Percentiles rank a stretch among this genome's conserved stretches.
Evolutionary conservation across 306 rosid species (phyloP).

Genomic region (Castanea mollissima): DNA sequence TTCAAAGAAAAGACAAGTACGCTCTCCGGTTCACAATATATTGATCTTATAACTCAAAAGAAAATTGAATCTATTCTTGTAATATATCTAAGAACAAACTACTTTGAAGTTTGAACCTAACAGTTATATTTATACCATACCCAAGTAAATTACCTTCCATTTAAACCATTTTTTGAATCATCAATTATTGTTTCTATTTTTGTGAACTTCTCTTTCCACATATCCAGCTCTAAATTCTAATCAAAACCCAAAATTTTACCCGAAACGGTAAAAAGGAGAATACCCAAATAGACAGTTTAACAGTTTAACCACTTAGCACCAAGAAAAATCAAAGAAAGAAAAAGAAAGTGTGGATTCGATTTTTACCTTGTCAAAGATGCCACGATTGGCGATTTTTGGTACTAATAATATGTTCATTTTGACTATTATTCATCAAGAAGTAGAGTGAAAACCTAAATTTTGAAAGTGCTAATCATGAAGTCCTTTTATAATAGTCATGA

Average conservation of each 20-base stretch:
- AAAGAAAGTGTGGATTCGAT: not conserved
- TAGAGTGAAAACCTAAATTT: no score
- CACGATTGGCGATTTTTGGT: slow-evolving; percentile 55
- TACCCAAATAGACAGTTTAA: not conserved
- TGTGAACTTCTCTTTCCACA: not conserved
- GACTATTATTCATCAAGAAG: no score
- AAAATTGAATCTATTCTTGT: not conserved
- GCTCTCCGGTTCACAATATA: not conserved
- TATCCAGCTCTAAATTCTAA: not conserved
- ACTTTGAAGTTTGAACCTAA: not conserved
- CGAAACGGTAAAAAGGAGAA: not conserved
- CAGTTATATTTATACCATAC: not conserved
- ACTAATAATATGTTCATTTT: no score
- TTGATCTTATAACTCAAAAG: not conserved
- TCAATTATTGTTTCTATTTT: not conserved
- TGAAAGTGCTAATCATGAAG: no score
- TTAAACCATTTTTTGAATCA: not conserved
- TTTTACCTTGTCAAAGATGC: slow-evolving; percentile 70
- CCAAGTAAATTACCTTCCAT: not conserved
- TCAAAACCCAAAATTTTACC: not conserved
- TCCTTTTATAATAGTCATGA: no score
- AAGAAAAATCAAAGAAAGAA: not conserved
- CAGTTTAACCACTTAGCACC: not conserved
- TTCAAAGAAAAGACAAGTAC: not conserved
- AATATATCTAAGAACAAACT: not conserved